phyloP scores from a whole-genome alignment of 345 rosid genomes.

The Euphorbia pulcherrima region DNA sequence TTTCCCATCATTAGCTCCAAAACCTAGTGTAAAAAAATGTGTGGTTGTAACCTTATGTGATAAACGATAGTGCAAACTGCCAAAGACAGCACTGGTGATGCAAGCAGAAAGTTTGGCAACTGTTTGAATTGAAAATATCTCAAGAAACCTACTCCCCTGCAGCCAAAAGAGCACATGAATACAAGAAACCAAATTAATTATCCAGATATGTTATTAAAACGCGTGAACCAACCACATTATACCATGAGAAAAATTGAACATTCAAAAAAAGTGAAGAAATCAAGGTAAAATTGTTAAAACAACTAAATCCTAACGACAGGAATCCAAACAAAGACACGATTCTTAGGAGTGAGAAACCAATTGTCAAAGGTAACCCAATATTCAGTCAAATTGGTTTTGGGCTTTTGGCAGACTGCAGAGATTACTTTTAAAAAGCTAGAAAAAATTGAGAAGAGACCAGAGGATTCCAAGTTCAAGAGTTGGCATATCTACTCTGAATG shows the following conservation, averaged over 20 bases:
- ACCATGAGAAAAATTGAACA: not conserved
- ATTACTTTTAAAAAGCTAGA: not conserved
- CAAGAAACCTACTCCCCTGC: slow-evolving; percentile 92
- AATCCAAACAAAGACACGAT: not conserved
- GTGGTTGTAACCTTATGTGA: slow-evolving; percentile 47
- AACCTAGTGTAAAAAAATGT: slow-evolving; percentile 59
- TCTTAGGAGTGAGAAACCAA: not conserved
- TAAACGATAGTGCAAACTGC: slow-evolving; percentile 61
- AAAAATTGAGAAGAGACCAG: not conserved
- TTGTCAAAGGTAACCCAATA: not conserved
- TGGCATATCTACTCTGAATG: slow-evolving; percentile 75
- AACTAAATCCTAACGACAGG: not conserved
- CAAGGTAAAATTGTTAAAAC: not conserved
- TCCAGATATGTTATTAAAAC: not conserved
- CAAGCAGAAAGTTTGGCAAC: slow-evolving; percentile 92
- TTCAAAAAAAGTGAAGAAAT: not conserved
- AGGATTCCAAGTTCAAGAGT: slow-evolving; percentile 12
- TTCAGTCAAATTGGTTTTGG: too few relatives aligned
- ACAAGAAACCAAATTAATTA: slow-evolving; percentile 8
- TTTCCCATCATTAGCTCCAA: slow-evolving; percentile 47
- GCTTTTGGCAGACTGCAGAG: not conserved
- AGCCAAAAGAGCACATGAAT: slow-evolving; percentile 9
- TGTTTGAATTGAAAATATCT: slow-evolving; percentile 76
- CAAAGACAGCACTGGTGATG: slow-evolving; percentile 75
- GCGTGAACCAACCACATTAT: not conserved